Percentiles rank a stretch among this genome's conserved stretches.
phyloP scores from a whole-genome alignment of 1,284 basidiomycete species.

The Cystobasidium pallidum region DNA sequence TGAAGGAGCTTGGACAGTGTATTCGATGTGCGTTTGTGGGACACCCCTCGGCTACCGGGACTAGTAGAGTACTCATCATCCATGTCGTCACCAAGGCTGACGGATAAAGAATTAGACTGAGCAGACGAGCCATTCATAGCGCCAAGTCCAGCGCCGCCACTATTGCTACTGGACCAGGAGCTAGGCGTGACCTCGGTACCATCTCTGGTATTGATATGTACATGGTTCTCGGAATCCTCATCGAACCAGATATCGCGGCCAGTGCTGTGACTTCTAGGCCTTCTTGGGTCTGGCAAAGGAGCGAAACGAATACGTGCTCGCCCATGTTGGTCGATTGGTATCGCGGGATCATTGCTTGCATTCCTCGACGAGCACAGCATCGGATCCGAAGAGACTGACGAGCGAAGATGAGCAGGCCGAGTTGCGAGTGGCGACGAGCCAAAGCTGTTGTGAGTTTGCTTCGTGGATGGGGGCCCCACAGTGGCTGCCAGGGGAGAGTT shows the following conservation, averaged over 20 bases:
- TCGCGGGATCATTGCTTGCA: background rate
- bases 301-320: conserved; percentile 37
- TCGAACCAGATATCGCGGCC: conserved; percentile 39
- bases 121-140: conserved; percentile 20
- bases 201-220: conserved; percentile 26
- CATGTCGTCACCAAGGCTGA: background rate
- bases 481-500: background rate
- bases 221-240: conserved; percentile 31
- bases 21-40: conserved; percentile 36
- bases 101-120: conserved; percentile 10
- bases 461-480: background rate
- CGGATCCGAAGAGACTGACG: conserved; percentile 19
- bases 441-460: background rate
- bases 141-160: conserved; percentile 1
- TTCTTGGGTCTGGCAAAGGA: conserved; percentile 36
- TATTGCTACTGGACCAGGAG: conserved; percentile 9
- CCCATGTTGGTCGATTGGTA: background rate
- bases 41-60: background rate
- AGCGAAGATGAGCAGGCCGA: conserved; percentile 18
- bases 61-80: conserved; percentile 8
- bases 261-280: conserved; percentile 33
- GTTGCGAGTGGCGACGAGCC: background rate
- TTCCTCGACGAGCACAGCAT: conserved; percentile 2
- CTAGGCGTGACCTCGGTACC: conserved; percentile 14
- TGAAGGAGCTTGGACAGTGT: conserved; percentile 32